Conservation (phyloP, 805 yeast genomes). For the Candida ovalis region DNA sequence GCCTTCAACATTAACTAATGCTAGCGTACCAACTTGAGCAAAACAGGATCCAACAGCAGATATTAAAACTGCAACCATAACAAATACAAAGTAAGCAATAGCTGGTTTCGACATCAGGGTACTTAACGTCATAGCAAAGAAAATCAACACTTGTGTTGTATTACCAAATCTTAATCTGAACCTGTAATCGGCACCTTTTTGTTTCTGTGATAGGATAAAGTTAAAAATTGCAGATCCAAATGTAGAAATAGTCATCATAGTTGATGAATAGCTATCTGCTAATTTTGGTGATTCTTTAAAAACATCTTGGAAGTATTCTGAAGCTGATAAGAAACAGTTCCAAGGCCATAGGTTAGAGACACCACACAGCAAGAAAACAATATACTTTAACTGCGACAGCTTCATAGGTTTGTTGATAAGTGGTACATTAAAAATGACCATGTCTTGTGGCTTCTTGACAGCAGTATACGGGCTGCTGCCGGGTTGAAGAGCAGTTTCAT, state of each 20-base stretch:
- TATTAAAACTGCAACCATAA: conserved; percentile 59
- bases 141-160: conserved; percentile 50
- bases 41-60: conserved; percentile 76
- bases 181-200: conserved; percentile 54
- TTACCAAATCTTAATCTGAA: conserved; percentile 61
- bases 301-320: conserved; percentile 70
- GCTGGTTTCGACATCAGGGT: conserved; percentile 36
- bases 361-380: conserved; percentile 66
- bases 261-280: conserved; percentile 63
- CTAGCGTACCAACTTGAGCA: conserved; percentile 89
- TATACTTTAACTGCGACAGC: conserved; percentile 36
- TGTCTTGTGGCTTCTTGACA: not conserved
- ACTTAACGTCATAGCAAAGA: conserved; percentile 53
- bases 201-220: conserved; percentile 60
- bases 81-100: conserved; percentile 41
- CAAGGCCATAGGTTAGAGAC: conserved; percentile 92
- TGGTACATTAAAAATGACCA: conserved; percentile 13
- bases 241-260: conserved; percentile 87
- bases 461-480: not conserved
- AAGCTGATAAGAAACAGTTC: conserved; percentile 87
- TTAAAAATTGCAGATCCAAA: conserved; percentile 58
- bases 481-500: not conserved
- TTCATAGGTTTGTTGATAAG: conserved; percentile 11
- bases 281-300: conserved; percentile 48
- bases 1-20: conserved; percentile 75